Evolutionary conservation across 345 rosid species (phyloP).

Genomic region (Salix koriyanagi): DNA sequence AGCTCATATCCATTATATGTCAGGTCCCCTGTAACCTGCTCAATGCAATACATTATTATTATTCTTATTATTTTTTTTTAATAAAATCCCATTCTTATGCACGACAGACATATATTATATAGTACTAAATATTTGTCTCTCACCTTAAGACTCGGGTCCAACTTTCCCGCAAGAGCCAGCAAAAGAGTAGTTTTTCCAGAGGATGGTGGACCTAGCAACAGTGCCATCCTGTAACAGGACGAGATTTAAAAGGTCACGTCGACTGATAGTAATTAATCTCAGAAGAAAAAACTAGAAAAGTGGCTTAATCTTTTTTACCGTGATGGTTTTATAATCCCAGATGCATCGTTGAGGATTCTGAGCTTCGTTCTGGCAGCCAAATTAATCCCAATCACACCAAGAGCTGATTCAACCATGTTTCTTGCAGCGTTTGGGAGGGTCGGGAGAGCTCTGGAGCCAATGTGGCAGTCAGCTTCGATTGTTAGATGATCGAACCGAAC

Average conservation of each 20-base stretch:
- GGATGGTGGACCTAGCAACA: conserved; percentile 82
- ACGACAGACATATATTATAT: neutral
- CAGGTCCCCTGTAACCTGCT: conserved; percentile 59
- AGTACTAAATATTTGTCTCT: neutral
- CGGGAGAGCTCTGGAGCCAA: conserved; percentile 83
- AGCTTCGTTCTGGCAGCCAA: conserved; percentile 62
- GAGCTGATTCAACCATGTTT: conserved; percentile 63
- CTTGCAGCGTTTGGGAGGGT: conserved; percentile 62
- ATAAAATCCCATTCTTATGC: neutral
- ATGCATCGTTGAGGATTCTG: conserved; percentile 72
- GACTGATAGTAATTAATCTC: neutral
- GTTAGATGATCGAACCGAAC: conserved; percentile 64
- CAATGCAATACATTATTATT: neutral
- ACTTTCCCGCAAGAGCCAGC: conserved; percentile 71
- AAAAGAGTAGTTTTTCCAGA: conserved; percentile 85
- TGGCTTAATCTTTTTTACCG: conserved; percentile 29
- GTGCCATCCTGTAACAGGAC: conserved; percentile 49
- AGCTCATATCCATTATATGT: conserved; percentile 68
- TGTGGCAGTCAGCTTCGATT: conserved; percentile 64
- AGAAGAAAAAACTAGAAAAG: neutral
- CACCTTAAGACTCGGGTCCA: conserved; percentile 66
- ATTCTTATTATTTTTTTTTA: no score
- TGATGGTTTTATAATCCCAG: conserved; percentile 68
- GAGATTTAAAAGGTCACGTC: neutral
- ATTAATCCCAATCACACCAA: conserved; percentile 50